Evolutionary conservation across 1,284 basidiomycete genomes (phyloP).

Genomic region (Tilletia setariae): DNA sequence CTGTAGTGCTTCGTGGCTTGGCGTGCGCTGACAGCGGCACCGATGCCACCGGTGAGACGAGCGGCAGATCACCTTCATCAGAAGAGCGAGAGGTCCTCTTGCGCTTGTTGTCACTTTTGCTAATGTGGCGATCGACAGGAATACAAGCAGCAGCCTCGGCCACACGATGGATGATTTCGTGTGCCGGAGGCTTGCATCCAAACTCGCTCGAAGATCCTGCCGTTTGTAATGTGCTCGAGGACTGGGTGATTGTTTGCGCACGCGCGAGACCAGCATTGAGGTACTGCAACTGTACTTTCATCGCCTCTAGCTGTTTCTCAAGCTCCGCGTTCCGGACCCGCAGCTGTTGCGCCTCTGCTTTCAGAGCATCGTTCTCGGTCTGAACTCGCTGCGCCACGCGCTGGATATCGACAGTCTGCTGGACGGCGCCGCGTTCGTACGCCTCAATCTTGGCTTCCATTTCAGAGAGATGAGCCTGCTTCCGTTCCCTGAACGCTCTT

Average conservation of each 20-base stretch:
- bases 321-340: slow-evolving; percentile 30
- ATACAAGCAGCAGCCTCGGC: slow-evolving; percentile 22
- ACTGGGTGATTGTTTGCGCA: too few relatives aligned
- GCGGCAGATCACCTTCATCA: too few relatives aligned
- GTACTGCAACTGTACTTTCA: not conserved
- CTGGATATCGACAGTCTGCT: slow-evolving; percentile 48
- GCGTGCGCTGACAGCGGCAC: not conserved
- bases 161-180: slow-evolving; percentile 25
- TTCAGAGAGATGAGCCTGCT: slow-evolving; percentile 40
- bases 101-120: slow-evolving; percentile 14
- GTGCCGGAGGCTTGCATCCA: slow-evolving; percentile 34
- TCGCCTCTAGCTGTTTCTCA: slow-evolving; percentile 11
- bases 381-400: slow-evolving; percentile 41
- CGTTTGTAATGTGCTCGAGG: too few relatives aligned
- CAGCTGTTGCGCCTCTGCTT: slow-evolving; percentile 30
- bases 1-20: not conserved
- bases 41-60: not conserved
- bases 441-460: slow-evolving; percentile 47
- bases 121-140: slow-evolving; percentile 22
- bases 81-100: slow-evolving; percentile 18
- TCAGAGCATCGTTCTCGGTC: slow-evolving; percentile 36
- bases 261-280: not conserved
- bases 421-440: slow-evolving; percentile 44
- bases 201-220: not conserved
- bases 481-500: slow-evolving; percentile 46